Conservation (phyloP, 768 basidiomycete genomes). For the Chalciporus chontae region DNA sequence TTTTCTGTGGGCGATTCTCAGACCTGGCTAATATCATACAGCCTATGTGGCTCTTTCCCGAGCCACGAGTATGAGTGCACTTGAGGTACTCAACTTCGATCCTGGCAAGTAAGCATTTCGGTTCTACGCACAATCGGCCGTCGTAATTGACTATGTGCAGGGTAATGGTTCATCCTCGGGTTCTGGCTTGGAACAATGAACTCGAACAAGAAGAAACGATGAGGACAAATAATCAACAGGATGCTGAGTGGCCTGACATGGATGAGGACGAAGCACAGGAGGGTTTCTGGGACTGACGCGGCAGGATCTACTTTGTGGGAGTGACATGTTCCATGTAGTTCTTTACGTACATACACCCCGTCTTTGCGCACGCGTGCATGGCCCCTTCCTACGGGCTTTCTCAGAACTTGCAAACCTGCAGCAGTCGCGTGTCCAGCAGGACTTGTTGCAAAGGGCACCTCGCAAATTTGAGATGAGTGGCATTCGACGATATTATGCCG, state of each 20-base stretch:
- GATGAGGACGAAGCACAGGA: constrained; percentile 36
- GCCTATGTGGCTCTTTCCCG: constrained; percentile 74
- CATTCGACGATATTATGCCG: constrained; percentile 32
- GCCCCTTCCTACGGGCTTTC: too few relatives aligned
- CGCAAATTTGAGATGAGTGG: constrained; percentile 6
- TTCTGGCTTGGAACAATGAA: constrained; percentile 52
- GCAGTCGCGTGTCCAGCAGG: background rate
- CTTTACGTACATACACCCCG: constrained; percentile 6
- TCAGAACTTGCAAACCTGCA: too few relatives aligned
- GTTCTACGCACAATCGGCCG: background rate
- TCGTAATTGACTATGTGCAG: constrained; percentile 31
- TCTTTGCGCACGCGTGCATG: background rate
- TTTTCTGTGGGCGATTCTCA: background rate
- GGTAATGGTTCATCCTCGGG: constrained; percentile 61
- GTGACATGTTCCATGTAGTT: too few relatives aligned
- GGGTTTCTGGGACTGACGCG: constrained; percentile 26
- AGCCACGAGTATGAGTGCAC: constrained; percentile 59
- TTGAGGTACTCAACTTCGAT: constrained; percentile 66
- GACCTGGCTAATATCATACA: constrained; percentile 19
- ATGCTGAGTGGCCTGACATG: constrained; percentile 25
- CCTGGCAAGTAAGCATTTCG: constrained; percentile 45
- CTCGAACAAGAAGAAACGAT: constrained; percentile 19
- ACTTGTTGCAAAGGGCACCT: background rate
- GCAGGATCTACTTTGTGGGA: too few relatives aligned
- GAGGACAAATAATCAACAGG: constrained; percentile 12